Base-by-base conservation (phyloP, 225 moss, liverwort and hornwort species). In the Takakia lepidozioides region DNA sequence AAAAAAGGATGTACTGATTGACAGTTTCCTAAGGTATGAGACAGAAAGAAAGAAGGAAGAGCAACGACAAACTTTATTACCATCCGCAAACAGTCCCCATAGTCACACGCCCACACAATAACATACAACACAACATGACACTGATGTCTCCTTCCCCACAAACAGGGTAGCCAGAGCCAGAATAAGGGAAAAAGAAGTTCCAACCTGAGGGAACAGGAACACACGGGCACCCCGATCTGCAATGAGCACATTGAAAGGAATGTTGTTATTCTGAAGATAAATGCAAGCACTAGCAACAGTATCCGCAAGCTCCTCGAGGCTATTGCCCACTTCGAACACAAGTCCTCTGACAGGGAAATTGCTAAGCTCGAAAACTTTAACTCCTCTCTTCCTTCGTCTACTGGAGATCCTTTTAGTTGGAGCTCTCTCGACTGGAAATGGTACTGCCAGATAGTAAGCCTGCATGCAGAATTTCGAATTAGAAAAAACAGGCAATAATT, bases 381-480 rank as follows among this genome's bases (percentile, higher is more conserved):
- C 72, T 0, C 82, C 79, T 14, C 81, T 72, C 35, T 75, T 71
- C 60, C 55, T 67, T 38, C 55, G 56, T n/a, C 60, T 48, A 8
- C 60, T 44, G 2, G 49, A 0, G 0, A 86, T 20, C 37, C 54
- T 59, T 2, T 26, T 59, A 0, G 74, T 82, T 0, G 60, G 56
- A 36, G 84, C 82, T 11, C 84, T 63, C 59, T 95, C 93, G 3
- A 95, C 73, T 15, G 93, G 86, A 28, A 95, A 95, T 4, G 81
- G 79, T 20, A 65, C 74, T 4, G 67, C 50, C 20, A 86, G 51
- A 37, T 90, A 90, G 22, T 95, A 95, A 0, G 86, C 93, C 93
- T 95, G 69, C 22, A 26, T 10, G 32, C n/a, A n/a, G n/a, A n/a
- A n/a, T n/a, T n/a, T n/a, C n/a, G n/a, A n/a, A n/a, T n/a, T n/a